A percentile compares a stretch with the other conserved stretches of the same genome.
These are phyloP conservation scores for Trichopus zeylanicus DNA, from an alignment of 116 monocot genomes.

Conservation along the genomic window DNA sequence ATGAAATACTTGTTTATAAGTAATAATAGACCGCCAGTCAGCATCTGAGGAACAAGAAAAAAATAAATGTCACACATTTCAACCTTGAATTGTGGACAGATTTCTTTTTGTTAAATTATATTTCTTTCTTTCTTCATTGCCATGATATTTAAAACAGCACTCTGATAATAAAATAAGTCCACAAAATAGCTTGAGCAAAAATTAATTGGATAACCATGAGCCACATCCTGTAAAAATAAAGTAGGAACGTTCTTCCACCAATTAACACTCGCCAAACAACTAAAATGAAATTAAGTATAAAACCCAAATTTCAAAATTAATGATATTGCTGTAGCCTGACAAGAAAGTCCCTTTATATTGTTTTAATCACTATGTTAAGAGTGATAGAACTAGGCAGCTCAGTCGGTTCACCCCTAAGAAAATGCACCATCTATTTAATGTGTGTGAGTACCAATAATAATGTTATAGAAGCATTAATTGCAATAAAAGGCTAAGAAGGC, in stretches of 20 bases:
- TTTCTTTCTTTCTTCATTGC: background rate
- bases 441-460: no score
- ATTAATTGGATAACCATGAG: no score
- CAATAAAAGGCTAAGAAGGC: no score
- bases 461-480: no score
- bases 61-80: conserved; percentile 1
- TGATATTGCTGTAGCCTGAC: background rate
- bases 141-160: background rate
- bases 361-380: no score
- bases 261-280: background rate
- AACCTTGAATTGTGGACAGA: background rate
- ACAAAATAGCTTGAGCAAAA: no score
- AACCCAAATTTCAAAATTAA: background rate
- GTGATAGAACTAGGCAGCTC: background rate
- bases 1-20: conserved; percentile 93
- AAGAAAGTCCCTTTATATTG: no score
- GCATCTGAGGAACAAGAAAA: conserved; percentile 32
- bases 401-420: background rate
- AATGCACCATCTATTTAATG: no score
- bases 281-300: background rate
- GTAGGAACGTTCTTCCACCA: background rate
- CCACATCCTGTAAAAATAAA: background rate
- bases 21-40: conserved; percentile 89
- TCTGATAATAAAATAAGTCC: no score
- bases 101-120: background rate